Conservation (phyloP, 768 basidiomycete genomes). For the Xerocomellus dryophilus region DNA sequence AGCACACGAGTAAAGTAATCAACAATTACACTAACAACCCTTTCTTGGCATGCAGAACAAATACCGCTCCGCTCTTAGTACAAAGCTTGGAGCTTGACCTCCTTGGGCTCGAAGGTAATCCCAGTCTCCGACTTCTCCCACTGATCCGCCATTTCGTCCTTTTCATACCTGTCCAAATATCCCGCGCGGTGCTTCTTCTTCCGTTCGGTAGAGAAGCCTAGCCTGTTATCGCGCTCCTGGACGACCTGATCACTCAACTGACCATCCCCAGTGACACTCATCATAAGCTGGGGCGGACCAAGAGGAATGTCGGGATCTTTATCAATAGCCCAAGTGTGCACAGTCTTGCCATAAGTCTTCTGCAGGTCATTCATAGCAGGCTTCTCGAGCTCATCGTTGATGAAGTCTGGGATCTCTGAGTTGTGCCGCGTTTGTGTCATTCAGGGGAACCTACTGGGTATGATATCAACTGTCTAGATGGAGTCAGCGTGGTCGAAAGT, state of each 20-base stretch:
- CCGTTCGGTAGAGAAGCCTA: slow-evolving; percentile 32
- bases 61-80: not conserved
- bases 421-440: too few species aligned
- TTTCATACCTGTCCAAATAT: slow-evolving; percentile 41
- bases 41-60: not conserved
- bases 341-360: slow-evolving; percentile 46
- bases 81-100: slow-evolving; percentile 18
- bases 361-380: slow-evolving; percentile 44
- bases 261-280: slow-evolving; percentile 39
- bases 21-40: not conserved
- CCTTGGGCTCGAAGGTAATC: slow-evolving; percentile 33
- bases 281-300: slow-evolving; percentile 48
- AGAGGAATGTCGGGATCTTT: slow-evolving; percentile 40
- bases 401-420: slow-evolving; percentile 15
- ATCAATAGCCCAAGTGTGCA: slow-evolving; percentile 40
- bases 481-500: not conserved
- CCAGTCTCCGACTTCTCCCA: slow-evolving; percentile 37
- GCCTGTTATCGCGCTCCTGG: slow-evolving; percentile 31
- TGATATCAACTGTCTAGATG: slow-evolving; percentile 27
- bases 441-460: too few species aligned
- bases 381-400: slow-evolving; percentile 38
- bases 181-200: slow-evolving; percentile 28
- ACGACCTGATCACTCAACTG: slow-evolving; percentile 34
- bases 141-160: slow-evolving; percentile 35
- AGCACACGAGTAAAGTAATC: slow-evolving; percentile 4